These are phyloP conservation scores for Ophiostoma sp. DNA, from an alignment of 2,329 filamentous ascomycete species.

Conservation along the genomic window DNA sequence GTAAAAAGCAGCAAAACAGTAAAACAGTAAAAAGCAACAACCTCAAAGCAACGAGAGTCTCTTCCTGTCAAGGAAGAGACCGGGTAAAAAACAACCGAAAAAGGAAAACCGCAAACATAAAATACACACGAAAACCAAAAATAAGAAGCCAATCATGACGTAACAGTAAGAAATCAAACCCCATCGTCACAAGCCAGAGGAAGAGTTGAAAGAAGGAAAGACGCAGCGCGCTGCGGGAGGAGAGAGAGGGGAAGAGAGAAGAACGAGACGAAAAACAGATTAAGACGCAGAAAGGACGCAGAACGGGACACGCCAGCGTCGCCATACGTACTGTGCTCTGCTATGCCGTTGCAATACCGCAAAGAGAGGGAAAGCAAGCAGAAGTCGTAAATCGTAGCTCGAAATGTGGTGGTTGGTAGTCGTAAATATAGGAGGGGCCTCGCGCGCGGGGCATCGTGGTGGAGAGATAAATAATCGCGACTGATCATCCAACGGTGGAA, in stretches of 20 bases:
- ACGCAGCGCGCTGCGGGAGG: not conserved
- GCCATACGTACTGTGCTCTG: conserved; percentile 18
- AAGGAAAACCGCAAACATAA: conserved; percentile 8
- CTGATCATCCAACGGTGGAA: conserved; percentile 9
- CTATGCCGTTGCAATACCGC: conserved; percentile 9
- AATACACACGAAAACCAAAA: conserved; percentile 13
- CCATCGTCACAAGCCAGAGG: conserved; percentile 16
- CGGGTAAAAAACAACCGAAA: conserved; percentile 23
- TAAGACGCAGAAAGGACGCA: conserved; percentile 15
- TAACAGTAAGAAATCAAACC: conserved; percentile 3
- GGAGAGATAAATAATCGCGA: not conserved
- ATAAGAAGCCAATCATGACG: conserved; percentile 19
- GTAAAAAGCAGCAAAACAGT: conserved; percentile 3
- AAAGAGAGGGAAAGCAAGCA: conserved; percentile 4
- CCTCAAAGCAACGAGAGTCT: conserved; percentile 4
- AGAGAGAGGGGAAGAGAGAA: not conserved
- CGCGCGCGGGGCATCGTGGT: not conserved
- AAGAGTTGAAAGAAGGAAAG: not conserved
- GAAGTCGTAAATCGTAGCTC: not conserved
- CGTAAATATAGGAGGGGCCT: not conserved
- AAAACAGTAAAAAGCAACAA: conserved; percentile 11
- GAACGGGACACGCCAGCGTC: conserved; percentile 12
- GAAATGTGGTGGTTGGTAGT: not conserved
- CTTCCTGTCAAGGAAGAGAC: not conserved
- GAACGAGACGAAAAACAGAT: not conserved